These are phyloP conservation scores for Botrytis porri DNA, from an alignment of 2,329 filamentous ascomycete genomes.

Conservation along the genomic window DNA sequence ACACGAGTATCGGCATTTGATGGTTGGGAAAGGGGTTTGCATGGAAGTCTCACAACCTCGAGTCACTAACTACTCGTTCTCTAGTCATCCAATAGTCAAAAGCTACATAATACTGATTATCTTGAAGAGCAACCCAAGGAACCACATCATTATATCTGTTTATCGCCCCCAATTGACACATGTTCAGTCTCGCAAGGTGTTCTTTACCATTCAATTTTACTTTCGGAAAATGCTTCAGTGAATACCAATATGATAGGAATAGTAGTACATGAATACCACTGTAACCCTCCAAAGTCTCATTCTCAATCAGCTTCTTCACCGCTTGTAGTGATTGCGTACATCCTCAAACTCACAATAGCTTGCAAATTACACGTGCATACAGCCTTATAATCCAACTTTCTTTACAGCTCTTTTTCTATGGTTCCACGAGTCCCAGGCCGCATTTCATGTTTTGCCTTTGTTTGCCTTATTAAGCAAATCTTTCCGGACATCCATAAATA, in stretches of 20 bases:
- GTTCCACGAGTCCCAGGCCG: neutral
- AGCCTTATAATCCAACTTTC: neutral
- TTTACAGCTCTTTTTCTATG: neutral
- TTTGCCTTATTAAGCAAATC: neutral
- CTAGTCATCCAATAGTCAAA: slow-evolving; percentile 6
- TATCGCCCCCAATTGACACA: slow-evolving; percentile 11
- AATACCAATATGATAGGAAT: neutral
- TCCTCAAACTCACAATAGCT: neutral
- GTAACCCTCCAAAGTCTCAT: neutral
- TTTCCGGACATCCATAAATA: slow-evolving; percentile 6
- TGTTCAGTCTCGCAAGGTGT: neutral
- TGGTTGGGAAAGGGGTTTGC: slow-evolving; percentile 12
- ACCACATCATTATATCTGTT: slow-evolving; percentile 2
- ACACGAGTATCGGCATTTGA: slow-evolving; percentile 5
- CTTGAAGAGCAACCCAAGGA: neutral
- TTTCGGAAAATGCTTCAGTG: neutral
- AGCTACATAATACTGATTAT: neutral
- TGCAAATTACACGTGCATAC: neutral
- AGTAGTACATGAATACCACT: neutral
- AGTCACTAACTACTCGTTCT: slow-evolving; percentile 2
- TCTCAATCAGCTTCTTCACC: neutral
- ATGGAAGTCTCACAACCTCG: slow-evolving; percentile 9
- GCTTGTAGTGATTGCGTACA: neutral
- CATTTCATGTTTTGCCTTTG: neutral
- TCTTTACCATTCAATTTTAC: neutral